Conservation (phyloP, 352 stramenopile species). For the Phytopythium delawarense region DNA sequence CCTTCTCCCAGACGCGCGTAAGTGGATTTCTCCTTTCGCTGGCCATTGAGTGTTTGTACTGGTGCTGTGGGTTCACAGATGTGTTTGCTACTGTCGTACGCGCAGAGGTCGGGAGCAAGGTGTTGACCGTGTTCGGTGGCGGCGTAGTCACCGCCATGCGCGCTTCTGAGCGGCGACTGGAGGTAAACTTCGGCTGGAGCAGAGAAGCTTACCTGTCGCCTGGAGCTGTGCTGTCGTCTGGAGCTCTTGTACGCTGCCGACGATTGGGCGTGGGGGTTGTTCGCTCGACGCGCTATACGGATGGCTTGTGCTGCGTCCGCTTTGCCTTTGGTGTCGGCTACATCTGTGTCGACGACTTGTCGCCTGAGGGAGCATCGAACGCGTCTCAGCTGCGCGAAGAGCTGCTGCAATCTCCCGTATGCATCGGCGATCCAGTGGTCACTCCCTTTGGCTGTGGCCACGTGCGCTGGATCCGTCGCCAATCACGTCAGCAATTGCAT, state of each 20-base stretch:
- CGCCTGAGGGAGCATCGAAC: constrained; percentile 36
- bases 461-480: constrained; percentile 24
- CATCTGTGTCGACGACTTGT: constrained; percentile 48
- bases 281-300: constrained; percentile 52
- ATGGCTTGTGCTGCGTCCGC: constrained; percentile 52
- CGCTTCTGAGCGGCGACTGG: constrained; percentile 41
- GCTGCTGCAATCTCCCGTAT: constrained; percentile 23
- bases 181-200: constrained; percentile 74
- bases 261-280: constrained; percentile 60
- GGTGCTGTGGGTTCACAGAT: neutral
- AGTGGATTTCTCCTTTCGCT: constrained; percentile 10
- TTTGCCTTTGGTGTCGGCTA: constrained; percentile 62
- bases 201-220: constrained; percentile 49
- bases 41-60: neutral
- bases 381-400: constrained; percentile 14
- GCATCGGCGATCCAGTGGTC: constrained; percentile 52
- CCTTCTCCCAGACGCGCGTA: constrained; percentile 41
- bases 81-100: constrained; percentile 2
- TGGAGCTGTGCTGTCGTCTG: constrained; percentile 36
- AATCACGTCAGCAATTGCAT: neutral
- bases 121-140: constrained; percentile 59
- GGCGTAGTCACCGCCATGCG: constrained; percentile 62
- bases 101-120: constrained; percentile 54
- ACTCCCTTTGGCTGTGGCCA: constrained; percentile 65
- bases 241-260: constrained; percentile 44